Conservation (phyloP, 2,329 filamentous ascomycete genomes). For the Massarina eburnea region DNA sequence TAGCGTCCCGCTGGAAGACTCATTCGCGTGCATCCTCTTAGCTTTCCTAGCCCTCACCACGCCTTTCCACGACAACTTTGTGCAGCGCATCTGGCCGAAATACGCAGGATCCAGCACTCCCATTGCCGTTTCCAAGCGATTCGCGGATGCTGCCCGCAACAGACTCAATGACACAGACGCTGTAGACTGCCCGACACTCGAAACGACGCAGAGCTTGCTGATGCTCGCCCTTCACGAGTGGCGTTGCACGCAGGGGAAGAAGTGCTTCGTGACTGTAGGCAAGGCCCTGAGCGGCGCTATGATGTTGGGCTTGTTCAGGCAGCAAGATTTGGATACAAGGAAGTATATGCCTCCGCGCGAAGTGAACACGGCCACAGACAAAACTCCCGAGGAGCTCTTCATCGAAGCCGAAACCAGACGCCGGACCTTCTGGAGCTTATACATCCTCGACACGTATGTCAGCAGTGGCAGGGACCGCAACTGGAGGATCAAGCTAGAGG, state of each 20-base stretch:
- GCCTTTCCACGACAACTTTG: constrained; percentile 65
- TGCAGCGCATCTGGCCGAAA: constrained; percentile 46
- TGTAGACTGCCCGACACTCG: constrained; percentile 53
- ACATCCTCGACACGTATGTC: constrained; percentile 70
- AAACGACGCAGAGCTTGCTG: constrained; percentile 66
- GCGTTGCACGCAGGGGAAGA: constrained; percentile 63
- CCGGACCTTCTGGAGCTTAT: constrained; percentile 74
- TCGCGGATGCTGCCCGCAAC: constrained; percentile 60
- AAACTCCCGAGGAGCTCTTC: constrained; percentile 42
- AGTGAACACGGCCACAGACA: constrained; percentile 18
- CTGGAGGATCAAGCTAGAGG: constrained; percentile 60
- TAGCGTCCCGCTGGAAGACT: constrained; percentile 35
- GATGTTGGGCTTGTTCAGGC: constrained; percentile 30
- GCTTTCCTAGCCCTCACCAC: constrained; percentile 70
- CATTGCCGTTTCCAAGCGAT: constrained; percentile 58
- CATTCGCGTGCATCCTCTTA: constrained; percentile 55
- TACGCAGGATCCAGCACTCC: constrained; percentile 9
- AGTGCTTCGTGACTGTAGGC: constrained; percentile 68
- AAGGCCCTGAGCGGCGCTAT: constrained; percentile 61
- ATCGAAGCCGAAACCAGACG: constrained; percentile 65
- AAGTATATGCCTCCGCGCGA: constrained; percentile 39
- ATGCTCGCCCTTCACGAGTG: constrained; percentile 75
- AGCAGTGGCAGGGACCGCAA: constrained; percentile 65
- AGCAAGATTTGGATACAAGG: constrained; percentile 27
- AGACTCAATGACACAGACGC: constrained; percentile 37